These are phyloP conservation scores for Microsporum canis DNA, from an alignment of 2,329 filamentous ascomycete species.

Conservation along the genomic window DNA sequence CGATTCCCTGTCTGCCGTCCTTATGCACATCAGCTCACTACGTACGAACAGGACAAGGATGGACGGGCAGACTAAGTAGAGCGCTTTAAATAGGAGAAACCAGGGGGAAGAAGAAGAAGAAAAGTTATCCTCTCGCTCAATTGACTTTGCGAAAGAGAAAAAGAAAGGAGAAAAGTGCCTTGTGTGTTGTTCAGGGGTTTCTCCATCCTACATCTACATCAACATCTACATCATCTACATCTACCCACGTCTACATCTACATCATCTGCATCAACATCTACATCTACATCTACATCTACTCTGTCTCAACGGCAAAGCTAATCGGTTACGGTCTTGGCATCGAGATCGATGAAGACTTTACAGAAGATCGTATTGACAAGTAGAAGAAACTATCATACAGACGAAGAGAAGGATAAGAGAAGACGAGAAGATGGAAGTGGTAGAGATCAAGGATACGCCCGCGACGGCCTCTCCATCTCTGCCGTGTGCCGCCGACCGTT, in stretches of 20 bases:
- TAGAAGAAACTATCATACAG: not conserved
- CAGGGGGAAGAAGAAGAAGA: not conserved
- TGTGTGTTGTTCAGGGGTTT: not conserved
- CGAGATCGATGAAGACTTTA: no score
- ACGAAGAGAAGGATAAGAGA: not conserved
- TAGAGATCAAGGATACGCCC: not conserved
- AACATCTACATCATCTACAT: not conserved
- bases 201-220: not conserved
- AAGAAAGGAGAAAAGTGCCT: not conserved
- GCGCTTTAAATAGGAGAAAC: no score
- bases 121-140: not conserved
- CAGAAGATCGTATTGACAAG: not conserved
- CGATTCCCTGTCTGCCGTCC: no score
- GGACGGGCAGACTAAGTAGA: no score
- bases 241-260: not conserved
- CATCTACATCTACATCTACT: no score
- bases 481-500: no score
- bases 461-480: not conserved
- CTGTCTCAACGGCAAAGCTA: no score
- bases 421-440: not conserved
- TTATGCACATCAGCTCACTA: no score
- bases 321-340: no score
- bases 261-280: not conserved
- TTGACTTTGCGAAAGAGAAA: not conserved
- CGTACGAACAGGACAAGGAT: no score